phyloP scores from a whole-genome alignment of 495 filamentous ascomycete genomes.

The Tuber brumale region DNA sequence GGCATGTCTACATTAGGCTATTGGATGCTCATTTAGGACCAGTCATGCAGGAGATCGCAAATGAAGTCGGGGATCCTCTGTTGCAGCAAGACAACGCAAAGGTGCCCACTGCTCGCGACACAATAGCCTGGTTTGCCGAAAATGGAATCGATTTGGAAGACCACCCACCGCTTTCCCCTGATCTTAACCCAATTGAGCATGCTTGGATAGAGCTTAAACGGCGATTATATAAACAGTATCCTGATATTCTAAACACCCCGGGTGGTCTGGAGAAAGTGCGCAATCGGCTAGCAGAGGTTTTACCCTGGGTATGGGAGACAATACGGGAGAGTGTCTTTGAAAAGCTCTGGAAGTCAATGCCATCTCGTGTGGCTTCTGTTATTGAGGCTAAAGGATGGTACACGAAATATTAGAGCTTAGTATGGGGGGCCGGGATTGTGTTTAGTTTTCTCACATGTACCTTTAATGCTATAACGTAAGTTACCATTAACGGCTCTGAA shows the following conservation, averaged over 20 bases:
- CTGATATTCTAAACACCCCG: slow-evolving; percentile 9
- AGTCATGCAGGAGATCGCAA: neutral
- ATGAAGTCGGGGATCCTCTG: neutral
- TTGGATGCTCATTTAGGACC: neutral
- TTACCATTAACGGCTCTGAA: no score
- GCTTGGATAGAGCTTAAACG: slow-evolving; percentile 36
- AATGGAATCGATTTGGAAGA: slow-evolving; percentile 31
- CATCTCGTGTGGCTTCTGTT: neutral
- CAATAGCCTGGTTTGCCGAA: slow-evolving; percentile 23
- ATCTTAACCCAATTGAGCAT: slow-evolving; percentile 43
- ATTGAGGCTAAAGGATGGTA: neutral
- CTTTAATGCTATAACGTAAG: no score
- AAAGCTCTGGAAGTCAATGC: slow-evolving; percentile 1
- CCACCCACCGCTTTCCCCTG: slow-evolving; percentile 39
- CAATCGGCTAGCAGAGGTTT: neutral
- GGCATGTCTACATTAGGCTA: slow-evolving; percentile 1
- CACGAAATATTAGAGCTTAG: slow-evolving; percentile 4
- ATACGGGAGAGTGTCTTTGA: slow-evolving; percentile 6
- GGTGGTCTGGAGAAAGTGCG: neutral
- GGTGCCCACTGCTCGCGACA: slow-evolving; percentile 26
- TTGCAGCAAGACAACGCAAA: slow-evolving; percentile 40
- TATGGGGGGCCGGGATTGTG: no score
- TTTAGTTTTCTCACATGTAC: no score
- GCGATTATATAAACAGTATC: slow-evolving; percentile 11
- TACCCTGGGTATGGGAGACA: slow-evolving; percentile 5